Base-by-base conservation (phyloP, 768 basidiomycete genomes). In the Auricularia sp. region DNA sequence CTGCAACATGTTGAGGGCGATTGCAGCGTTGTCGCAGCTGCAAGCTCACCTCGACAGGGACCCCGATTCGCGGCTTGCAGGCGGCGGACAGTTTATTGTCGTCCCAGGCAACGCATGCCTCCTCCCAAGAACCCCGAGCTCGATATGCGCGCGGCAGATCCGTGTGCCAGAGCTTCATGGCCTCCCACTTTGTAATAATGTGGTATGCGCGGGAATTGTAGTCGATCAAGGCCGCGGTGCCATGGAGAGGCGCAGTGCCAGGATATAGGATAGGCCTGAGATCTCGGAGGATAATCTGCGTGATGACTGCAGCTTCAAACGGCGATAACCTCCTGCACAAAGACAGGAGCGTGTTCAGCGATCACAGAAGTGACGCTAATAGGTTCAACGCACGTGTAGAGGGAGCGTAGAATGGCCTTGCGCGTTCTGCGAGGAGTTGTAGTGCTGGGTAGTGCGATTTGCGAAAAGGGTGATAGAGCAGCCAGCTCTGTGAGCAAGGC, bases 241-340 rank as follows among this genome's bases (percentile, higher is more conserved):
- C 80, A 71, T 82, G 80, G 23, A 59, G 73, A 76, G 36, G 75
- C 5, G 72, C 78, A 14, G 81, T 80, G 0, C 87, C 76, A 2
- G 91, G 87, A 67, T 90, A 90, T 1, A 94, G 72, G 1, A 95
- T 72, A 7, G 93, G 92, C 35, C 87, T 82, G 0, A 98, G 76
- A 72, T 98, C 94, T 67, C 89, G 90, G 42, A 96, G 81, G 65
- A 98, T 89, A 67, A 96, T 87, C 70, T 98, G 94, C 0, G 89
- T 88, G 60, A 95, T 77, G 66, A 87, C 82, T 0, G 84, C 78
- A 2, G 87, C 82, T 47, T 90, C 87, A 11, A 74, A 73, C 0
- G 91, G 85, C 1, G 84, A 77, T 10, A 93, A 75, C 2, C 77
- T 73, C 29, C 56, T 59, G 54, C 54, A n/a, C 10, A 56, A n/a